Base-by-base conservation (phyloP, 305 asterid genomes). In the Solanum hybrid region DNA sequence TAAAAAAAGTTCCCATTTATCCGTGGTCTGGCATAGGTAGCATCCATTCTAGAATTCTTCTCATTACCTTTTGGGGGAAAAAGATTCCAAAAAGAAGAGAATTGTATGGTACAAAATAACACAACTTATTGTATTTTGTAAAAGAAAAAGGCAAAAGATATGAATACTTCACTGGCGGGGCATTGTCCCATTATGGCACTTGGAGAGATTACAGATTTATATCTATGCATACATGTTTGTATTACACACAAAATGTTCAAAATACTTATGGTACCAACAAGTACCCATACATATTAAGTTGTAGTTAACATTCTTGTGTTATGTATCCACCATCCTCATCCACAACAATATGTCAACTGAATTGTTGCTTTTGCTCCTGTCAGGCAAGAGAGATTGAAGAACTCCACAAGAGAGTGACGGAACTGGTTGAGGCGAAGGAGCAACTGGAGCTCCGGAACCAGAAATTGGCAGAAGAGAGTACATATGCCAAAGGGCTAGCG, bases 401-500 rank as follows among this genome's bases (percentile, higher is more conserved):
- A 90, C 97, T 97, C 71, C 92, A 89, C 88, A 91, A 91, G 90
- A 95, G 91, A 91, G 90, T 98, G 76, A 85, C 90, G 46, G 97
- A 93, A 86, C 36, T 95, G 86, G 93, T 92, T 3, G 95, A 94
- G 69, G 89, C 92, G 86, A 97, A 95, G 89, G 96, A 94, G 67
- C 98, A 96, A 90, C 93, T 98, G 37, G 99, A 96, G 92, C 92
- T 92, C 74, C 95, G 94, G 92, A 98, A 97, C 95, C 96, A 92
- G 89, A 98, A 96, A 95, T 95, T 98, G 76, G 98, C 98, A 6
- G 99, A 96, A 89, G 99, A 98, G 79, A 95, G 99, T 93, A 93
- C 97, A 29, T 98, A 98, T 37, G 99, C 99, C 89, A 97, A 98
- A 93, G 99, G 98, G 87, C 93, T 98, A 90, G 99, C 99, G 79